phyloP scores from a whole-genome alignment of 768 basidiomycete genomes.

The Tulasnella sp. region DNA sequence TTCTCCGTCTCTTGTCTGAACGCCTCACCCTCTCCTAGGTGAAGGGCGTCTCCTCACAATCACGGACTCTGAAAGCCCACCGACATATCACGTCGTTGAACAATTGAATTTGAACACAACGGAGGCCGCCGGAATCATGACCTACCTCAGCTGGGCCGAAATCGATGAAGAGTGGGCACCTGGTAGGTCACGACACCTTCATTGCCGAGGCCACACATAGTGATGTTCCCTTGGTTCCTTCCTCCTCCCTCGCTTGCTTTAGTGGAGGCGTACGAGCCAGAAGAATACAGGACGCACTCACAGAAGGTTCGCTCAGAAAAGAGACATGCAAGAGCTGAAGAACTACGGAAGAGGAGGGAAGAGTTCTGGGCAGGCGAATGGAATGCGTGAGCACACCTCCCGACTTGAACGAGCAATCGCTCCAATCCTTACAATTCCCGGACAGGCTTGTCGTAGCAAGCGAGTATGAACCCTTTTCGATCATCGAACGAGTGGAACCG shows the following conservation, averaged over 20 bases:
- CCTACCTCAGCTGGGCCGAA: slow-evolving; percentile 86
- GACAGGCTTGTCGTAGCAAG: slow-evolving; percentile 71
- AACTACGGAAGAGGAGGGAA: slow-evolving; percentile 59
- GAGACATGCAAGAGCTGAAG: slow-evolving; percentile 64
- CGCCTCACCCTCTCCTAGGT: slow-evolving; percentile 43
- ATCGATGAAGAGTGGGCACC: slow-evolving; percentile 72
- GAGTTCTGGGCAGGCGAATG: slow-evolving; percentile 85
- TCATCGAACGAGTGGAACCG: slow-evolving; percentile 66
- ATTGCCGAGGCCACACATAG: not conserved
- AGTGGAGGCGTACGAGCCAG: slow-evolving; percentile 6
- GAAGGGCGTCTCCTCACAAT: slow-evolving; percentile 77
- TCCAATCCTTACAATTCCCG: not conserved
- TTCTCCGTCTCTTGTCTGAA: not conserved
- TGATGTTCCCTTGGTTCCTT: not conserved
- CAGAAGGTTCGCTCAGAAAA: slow-evolving; percentile 69
- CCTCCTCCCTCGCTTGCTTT: not conserved
- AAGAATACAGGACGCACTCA: slow-evolving; percentile 30
- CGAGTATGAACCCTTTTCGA: slow-evolving; percentile 78
- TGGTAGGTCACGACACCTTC: slow-evolving; percentile 39
- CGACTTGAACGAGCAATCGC: not conserved
- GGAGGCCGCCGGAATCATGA: slow-evolving; percentile 49
- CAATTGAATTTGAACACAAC: slow-evolving; percentile 81
- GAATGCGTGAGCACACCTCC: slow-evolving; percentile 59
- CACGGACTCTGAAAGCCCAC: slow-evolving; percentile 86
- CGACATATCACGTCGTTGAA: slow-evolving; percentile 76